These are phyloP conservation scores for Pichia rugopelliculosa DNA, from an alignment of 805 yeast species.

Conservation along the genomic window DNA sequence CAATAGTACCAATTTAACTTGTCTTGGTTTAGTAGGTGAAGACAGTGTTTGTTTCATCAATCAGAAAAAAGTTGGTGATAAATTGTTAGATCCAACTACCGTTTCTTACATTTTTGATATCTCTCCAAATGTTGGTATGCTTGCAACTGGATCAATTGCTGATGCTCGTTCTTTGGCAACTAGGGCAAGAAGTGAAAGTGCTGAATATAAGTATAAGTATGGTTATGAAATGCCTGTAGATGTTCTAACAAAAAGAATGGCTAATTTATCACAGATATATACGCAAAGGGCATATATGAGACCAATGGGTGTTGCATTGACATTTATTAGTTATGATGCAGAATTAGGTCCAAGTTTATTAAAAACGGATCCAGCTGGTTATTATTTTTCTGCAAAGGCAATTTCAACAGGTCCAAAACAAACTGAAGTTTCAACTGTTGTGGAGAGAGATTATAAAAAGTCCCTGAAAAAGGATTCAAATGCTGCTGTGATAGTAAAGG, in stretches of 20 bases:
- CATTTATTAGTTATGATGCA: slow-evolving; percentile 83
- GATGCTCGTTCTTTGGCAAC: slow-evolving; percentile 88
- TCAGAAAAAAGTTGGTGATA: slow-evolving; percentile 95
- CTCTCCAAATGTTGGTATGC: slow-evolving; percentile 76
- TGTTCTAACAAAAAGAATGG: slow-evolving; percentile 88
- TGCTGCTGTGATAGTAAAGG: slow-evolving; percentile 45
- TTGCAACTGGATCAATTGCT: slow-evolving; percentile 92
- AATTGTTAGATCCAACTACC: slow-evolving; percentile 78
- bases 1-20: slow-evolving; percentile 84
- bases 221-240: slow-evolving; percentile 98
- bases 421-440: slow-evolving; percentile 84
- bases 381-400: slow-evolving; percentile 84
- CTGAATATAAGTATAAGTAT: slow-evolving; percentile 87
- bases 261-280: slow-evolving; percentile 88
- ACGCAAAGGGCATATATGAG: slow-evolving; percentile 99
- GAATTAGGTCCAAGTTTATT: slow-evolving; percentile 82
- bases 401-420: slow-evolving; percentile 96
- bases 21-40: slow-evolving; percentile 79
- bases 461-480: slow-evolving; percentile 24
- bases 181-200: slow-evolving; percentile 92
- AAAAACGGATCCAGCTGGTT: slow-evolving; percentile 97
- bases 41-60: slow-evolving; percentile 83
- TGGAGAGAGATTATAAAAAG: slow-evolving; percentile 85
- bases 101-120: slow-evolving; percentile 82
- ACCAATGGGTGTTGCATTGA: slow-evolving; percentile 90